Evolutionary conservation across 768 basidiomycete genomes (phyloP).

Genomic region (Infundibulicybe gibba): DNA sequence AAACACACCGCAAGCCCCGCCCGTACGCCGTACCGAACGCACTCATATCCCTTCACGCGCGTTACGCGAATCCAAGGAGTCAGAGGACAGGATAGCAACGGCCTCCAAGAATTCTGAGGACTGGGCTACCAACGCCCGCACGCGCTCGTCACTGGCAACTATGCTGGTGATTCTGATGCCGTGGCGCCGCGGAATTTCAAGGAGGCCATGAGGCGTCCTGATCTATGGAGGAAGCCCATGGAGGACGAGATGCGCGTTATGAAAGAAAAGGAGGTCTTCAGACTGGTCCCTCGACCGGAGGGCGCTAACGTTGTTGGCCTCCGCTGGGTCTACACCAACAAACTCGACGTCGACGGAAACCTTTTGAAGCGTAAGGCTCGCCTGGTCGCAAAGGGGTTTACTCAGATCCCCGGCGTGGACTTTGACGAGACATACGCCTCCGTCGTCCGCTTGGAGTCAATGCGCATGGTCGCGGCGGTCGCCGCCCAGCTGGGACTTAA

Average conservation of each 20-base stretch:
- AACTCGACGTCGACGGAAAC: conserved; percentile 20
- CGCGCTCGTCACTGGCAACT: neutral
- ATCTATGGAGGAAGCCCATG: conserved; percentile 10
- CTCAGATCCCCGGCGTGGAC: conserved; percentile 20
- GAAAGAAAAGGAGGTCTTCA: conserved; percentile 11
- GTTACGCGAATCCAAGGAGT: neutral
- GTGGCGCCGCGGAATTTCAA: conserved; percentile 2
- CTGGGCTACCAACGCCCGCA: neutral
- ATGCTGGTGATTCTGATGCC: no score
- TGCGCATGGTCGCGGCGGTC: conserved; percentile 14
- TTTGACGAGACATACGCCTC: conserved; percentile 11
- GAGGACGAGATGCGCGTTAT: conserved; percentile 14
- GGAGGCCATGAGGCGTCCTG: conserved; percentile 11
- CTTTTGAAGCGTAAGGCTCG: conserved; percentile 19
- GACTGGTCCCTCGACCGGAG: conserved; percentile 2
- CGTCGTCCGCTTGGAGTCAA: conserved; percentile 7
- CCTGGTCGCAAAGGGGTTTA: conserved; percentile 1
- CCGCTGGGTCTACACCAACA: conserved; percentile 18
- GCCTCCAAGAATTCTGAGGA: neutral
- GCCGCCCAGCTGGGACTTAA: conserved; percentile 8
- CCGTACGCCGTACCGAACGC: neutral
- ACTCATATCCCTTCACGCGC: neutral
- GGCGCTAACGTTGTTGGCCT: conserved; percentile 7
- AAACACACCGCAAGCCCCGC: neutral
- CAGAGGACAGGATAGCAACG: neutral